Evolutionary conservation across 768 basidiomycete genomes (phyloP), one percentile per base, ranked within the genome.

Genomic region (Suillus placidus): DNA sequence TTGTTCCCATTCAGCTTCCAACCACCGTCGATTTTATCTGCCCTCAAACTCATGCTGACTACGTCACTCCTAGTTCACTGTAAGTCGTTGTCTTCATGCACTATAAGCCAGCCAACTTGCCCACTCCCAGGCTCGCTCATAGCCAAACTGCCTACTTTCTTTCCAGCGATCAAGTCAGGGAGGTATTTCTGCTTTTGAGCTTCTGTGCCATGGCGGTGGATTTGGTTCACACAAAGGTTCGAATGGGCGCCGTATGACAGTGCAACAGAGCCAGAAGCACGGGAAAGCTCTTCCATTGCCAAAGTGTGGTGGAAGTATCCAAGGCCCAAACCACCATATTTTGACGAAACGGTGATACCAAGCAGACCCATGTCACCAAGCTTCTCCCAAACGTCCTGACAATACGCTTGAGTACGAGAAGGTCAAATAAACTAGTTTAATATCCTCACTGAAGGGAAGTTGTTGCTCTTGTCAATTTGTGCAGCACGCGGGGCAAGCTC

Each of bases 71-170:
- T 77, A 52, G 26, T n/a, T 49, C 55, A 47, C 4, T 49, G 40
- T 60, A 26, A 20, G 51, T 74, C 23, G 37, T 72, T 14, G 67
- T 42, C 2, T 54, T 10, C 32, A 7, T 9, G 16, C 6, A 40
- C 40, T 3, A 20, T 18, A 55, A 26, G 35, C 60, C 45, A 23
- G 37, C 32, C 20, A n/a, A 42, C 64, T 37, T 61, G 78, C 76
- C 96, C 96, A 70, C 90, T 89, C 18, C 92, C 94, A 2, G 91
- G 84, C 80, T 98, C 96, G 71, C 92, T 94, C 96, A 98, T 98
- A 2, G 96, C 96, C 67, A 98, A 81, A 70, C 92, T 89, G 45
- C 96, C 96, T 37, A 98, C 86, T 74, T 92, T 91, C 73, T 82
- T 86, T 26, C 96, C 96, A 35, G 86, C 82, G 43, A 97, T 80